A percentile compares a stretch with the other conserved stretches of the same genome.
phyloP scores from a whole-genome alignment of 371 early-diverging fungal genomes.

The Massospora cicadina region DNA sequence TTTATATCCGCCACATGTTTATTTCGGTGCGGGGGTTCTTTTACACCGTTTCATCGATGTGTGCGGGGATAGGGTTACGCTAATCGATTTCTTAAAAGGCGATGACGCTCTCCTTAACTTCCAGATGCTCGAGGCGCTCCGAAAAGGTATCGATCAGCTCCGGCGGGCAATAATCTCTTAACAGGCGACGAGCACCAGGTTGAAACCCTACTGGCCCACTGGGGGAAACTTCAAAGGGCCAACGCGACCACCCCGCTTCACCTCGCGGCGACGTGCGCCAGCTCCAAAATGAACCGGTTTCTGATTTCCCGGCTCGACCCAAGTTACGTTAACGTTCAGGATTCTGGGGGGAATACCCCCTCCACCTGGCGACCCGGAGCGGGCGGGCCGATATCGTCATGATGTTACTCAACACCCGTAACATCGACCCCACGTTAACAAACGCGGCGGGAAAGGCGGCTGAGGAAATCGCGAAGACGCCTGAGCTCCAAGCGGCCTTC shows the following conservation, averaged over 20 bases:
- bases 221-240: background rate
- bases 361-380: conserved; percentile 37
- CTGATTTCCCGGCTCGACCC: conserved; percentile 17
- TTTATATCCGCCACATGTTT: too few species aligned
- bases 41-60: too few species aligned
- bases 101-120: conserved; percentile 4
- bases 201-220: background rate
- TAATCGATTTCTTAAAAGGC: background rate
- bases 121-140: conserved; percentile 8
- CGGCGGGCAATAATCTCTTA: background rate
- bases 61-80: too few species aligned
- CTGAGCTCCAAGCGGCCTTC: conserved; percentile 18
- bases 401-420: conserved; percentile 21
- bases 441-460: conserved; percentile 21
- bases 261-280: conserved; percentile 7
- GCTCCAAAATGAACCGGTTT: conserved; percentile 17
- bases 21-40: too few species aligned
- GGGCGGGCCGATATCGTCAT: conserved; percentile 33
- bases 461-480: conserved; percentile 20
- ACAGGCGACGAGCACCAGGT: conserved; percentile 4
- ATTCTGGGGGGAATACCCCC: conserved; percentile 35
- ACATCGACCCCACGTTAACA: conserved; percentile 23
- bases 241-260: conserved; percentile 8
- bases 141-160: conserved; percentile 5
- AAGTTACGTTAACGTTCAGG: conserved; percentile 23